Base-by-base conservation (phyloP, 2,329 filamentous ascomycete species). In the Chalaropsis ovoidea region DNA sequence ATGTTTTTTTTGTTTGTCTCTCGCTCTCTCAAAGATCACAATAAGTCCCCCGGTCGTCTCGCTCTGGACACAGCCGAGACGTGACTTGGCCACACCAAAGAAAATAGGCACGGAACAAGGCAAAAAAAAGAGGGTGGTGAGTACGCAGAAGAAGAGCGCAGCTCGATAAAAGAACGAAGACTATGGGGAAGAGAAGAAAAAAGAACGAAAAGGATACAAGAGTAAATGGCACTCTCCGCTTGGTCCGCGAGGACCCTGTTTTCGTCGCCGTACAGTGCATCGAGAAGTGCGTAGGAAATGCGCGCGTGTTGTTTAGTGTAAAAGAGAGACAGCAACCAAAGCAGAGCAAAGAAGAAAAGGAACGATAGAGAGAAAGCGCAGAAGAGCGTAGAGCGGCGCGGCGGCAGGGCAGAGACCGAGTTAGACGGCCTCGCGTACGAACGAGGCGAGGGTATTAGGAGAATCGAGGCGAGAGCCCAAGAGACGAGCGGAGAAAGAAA, bases 211-310 rank as follows among this genome's bases (percentile, higher is more conserved):
- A 27, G 24, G 19, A 54, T 1, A 54, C 0, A 13, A 31, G 11
- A 54, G 11, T 27, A 54, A 13, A 11, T 31, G 8, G 35, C 22
- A 58, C 22, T 54, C 13, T 35, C 27, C 17, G 24, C 35, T 58
- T 35, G 43, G 61, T 49, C 61, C 61, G 61, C 42, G 61, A 49
- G 42, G 61, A 62, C 61, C 43, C 41, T 47, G 13, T 27, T 62
- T 62, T 49, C 41, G 19, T 62, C 61, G 61, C 42, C 61, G 43
- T 62, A 45, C 41, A n/a, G 43, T 47, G 43, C 43, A 47, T 47
- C 15, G 43, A 47, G 15, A 19, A 19, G 43, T 47, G 43, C 43
- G n/a, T n/a, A 15, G n/a, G 15, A 47, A n/a, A 47, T 47, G 43
- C 43, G 43, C n/a, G 15, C 43, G 43, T 47, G 43, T n/a, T 45